Conservation (phyloP, 1,139 yeast species). For the Hansenula lynferdii region DNA sequence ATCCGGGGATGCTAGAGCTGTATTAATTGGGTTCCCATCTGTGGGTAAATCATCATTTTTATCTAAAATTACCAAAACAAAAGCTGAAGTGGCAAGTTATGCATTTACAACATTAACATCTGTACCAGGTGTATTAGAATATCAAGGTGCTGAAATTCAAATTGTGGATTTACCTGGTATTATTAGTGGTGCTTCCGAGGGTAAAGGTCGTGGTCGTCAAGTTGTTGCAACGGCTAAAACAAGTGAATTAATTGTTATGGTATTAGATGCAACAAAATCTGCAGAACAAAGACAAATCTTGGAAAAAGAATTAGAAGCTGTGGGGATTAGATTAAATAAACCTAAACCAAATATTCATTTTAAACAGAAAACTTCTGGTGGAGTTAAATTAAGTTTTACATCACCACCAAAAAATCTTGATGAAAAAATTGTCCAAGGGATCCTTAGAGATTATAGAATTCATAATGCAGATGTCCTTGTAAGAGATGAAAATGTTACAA, state of each 20-base stretch:
- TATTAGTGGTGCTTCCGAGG: slow-evolving; percentile 94
- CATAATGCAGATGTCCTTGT: slow-evolving; percentile 92
- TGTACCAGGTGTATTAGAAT: slow-evolving; percentile 91
- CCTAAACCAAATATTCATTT: slow-evolving; percentile 76
- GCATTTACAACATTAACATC: slow-evolving; percentile 96
- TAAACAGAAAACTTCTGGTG: slow-evolving; percentile 83
- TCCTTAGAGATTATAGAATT: slow-evolving; percentile 81
- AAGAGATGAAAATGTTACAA: slow-evolving; percentile 83
- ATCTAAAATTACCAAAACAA: slow-evolving; percentile 84
- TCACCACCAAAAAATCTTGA: slow-evolving; percentile 79
- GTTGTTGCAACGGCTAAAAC: slow-evolving; percentile 96
- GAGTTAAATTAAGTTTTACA: slow-evolving; percentile 76
- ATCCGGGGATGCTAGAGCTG: slow-evolving; percentile 95
- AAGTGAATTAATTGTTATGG: slow-evolving; percentile 89
- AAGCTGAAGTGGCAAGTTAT: slow-evolving; percentile 91
- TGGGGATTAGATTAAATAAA: slow-evolving; percentile 87
- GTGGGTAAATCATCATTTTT: slow-evolving; percentile 94
- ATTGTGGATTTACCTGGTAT: slow-evolving; percentile 96
- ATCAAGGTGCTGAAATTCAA: slow-evolving; percentile 96
- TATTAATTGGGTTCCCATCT: slow-evolving; percentile 94
- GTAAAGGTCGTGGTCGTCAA: slow-evolving; percentile 96
- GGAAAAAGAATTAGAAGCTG: slow-evolving; percentile 87
- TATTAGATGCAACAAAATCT: slow-evolving; percentile 92
- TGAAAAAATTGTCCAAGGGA: slow-evolving; percentile 72
- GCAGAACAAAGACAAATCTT: slow-evolving; percentile 81